Evolutionary conservation across 805 yeast genomes (phyloP).

Genomic region (Wickerhamomyces hampshirensis): DNA sequence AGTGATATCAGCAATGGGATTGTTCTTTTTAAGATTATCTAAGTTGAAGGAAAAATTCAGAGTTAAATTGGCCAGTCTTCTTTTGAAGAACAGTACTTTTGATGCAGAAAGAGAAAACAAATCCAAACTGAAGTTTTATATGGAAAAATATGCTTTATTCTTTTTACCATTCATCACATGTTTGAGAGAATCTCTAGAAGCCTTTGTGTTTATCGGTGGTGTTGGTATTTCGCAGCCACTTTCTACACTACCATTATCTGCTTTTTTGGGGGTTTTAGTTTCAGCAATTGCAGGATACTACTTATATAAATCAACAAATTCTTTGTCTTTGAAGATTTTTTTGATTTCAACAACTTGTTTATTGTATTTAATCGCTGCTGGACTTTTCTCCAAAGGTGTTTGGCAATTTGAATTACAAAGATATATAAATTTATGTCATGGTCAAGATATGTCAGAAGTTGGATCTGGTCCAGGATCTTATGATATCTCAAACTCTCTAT

Average conservation of each 20-base stretch:
- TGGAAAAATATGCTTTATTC: conserved; percentile 64
- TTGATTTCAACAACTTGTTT: conserved; percentile 73
- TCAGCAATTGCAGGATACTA: conserved; percentile 63
- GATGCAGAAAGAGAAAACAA: conserved; percentile 15
- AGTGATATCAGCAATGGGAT: conserved; percentile 82
- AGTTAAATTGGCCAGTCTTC: conserved; percentile 45
- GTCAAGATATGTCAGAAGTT: conserved; percentile 79
- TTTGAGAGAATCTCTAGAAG: conserved; percentile 85
- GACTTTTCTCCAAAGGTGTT: conserved; percentile 78
- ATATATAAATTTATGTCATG: conserved; percentile 69
- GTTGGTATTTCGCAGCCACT: conserved; percentile 71
- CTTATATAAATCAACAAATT: conserved; percentile 75
- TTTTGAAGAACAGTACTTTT: conserved; percentile 17
- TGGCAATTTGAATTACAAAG: conserved; percentile 85
- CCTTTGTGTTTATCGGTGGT: conserved; percentile 89
- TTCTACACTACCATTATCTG: conserved; percentile 60
- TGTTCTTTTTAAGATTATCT: conserved; percentile 75
- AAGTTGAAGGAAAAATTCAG: conserved; percentile 82
- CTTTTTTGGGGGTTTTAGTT: conserved; percentile 48
- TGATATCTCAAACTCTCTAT: conserved; percentile 69
- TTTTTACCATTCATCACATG: conserved; percentile 82
- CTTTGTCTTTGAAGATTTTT: conserved; percentile 70
- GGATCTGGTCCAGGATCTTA: conserved; percentile 95
- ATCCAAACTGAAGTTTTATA: conserved; percentile 30
- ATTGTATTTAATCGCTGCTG: conserved; percentile 81